Evolutionary conservation across 176 grass and related monocot genomes (phyloP), one percentile per base, ranked within the genome.

Genomic region (Pharus latifolius): DNA sequence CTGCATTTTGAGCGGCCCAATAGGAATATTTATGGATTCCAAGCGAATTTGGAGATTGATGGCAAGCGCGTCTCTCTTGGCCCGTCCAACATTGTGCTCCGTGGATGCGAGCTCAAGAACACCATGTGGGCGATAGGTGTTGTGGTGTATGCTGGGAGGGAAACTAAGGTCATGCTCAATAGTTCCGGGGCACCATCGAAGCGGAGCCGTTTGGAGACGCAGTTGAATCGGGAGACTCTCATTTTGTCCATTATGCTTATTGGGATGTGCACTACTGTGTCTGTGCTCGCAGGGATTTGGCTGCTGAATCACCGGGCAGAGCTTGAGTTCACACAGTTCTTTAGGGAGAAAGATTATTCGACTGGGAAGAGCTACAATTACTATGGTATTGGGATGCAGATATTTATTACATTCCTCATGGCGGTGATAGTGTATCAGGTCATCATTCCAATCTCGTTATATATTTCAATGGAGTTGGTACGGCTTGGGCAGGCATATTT

Each of bases 131-230:
- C 82, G 0, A 55, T 96, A n/a, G 92, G 92, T n/a, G 82, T 96
- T 26, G 88, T 85, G 48, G 88, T 96, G 8, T 96, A 96, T 70
- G 75, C 82, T 17, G 92, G 92, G 49, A 91, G 64, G 32, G 92
- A 96, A 24, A 96, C 92, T 18, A 96, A 96, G 72, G 92, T 91
- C 69, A 96, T 96, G 92, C 88, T 91, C 18, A 91, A 96, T 66
- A 91, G 65, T 67, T 86, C 92, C 3, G 88, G 82, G 27, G 82
- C 85, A 0, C 84, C 88, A 18, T 91, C 88, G 0, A 96, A 96
- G 61, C 56, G 92, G 56, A 91, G 88, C 33, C 82, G 79, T 22
- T 71, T 91, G 65, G 92, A 91, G 75, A 83, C 71, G 1, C 92
- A 83, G 50, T 75, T 91, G 80, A 96, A 91, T 51, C 57, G 84